Conservation (phyloP, 768 basidiomycete species). For the Collybiopsis confluens region DNA sequence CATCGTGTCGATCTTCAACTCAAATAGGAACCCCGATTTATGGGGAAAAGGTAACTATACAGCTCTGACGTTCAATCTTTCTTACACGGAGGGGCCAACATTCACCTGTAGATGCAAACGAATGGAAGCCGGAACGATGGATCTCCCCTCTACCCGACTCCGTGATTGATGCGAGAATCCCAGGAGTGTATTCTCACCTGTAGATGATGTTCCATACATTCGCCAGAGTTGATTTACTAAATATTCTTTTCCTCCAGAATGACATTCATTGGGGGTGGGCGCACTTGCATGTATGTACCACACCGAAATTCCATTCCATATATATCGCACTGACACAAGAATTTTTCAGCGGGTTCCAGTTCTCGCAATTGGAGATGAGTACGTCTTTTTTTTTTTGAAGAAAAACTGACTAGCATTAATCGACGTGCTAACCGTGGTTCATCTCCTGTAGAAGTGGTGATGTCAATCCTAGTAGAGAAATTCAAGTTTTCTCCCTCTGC, state of each 20-base stretch:
- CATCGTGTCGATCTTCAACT: slow-evolving; percentile 22
- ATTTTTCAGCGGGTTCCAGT: slow-evolving; percentile 2
- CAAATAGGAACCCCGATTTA: slow-evolving; percentile 29
- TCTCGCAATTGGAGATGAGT: slow-evolving; percentile 7
- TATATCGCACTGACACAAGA: too few relatives aligned
- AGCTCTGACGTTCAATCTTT: too few relatives aligned
- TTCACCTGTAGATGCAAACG: slow-evolving; percentile 29
- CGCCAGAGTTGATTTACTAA: not conserved
- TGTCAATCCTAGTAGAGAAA: too few relatives aligned
- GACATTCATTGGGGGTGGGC: slow-evolving; percentile 37
- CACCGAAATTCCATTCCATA: not conserved
- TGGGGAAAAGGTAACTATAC: slow-evolving; percentile 35
- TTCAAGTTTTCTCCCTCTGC: too few relatives aligned
- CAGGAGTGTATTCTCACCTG: slow-evolving; percentile 32
- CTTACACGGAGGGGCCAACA: not conserved
- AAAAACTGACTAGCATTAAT: too few relatives aligned
- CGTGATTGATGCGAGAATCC: slow-evolving; percentile 26
- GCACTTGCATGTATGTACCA: slow-evolving; percentile 32
- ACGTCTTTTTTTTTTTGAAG: too few relatives aligned
- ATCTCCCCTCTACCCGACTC: slow-evolving; percentile 27
- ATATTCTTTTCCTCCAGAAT: slow-evolving; percentile 26
- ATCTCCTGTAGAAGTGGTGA: too few relatives aligned
- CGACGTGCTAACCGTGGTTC: too few relatives aligned
- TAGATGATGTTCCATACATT: slow-evolving; percentile 14
- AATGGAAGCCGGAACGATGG: slow-evolving; percentile 49